Evolutionary conservation across 1,284 basidiomycete genomes (phyloP).

Genomic region (Marasmius fiardii): DNA sequence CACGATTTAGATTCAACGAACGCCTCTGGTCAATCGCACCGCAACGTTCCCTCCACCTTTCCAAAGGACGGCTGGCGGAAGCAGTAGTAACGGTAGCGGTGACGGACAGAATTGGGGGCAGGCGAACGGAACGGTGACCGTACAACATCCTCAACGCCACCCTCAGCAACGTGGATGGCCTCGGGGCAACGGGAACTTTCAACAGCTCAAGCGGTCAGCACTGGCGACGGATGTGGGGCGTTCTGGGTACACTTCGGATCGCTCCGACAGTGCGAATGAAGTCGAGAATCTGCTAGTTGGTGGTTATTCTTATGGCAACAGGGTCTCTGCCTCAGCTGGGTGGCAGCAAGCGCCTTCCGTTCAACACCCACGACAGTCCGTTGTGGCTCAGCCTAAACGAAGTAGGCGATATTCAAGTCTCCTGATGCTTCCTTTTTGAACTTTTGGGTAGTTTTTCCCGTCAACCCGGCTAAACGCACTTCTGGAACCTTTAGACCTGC

Average conservation of each 20-base stretch:
- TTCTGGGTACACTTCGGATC: slow-evolving; percentile 50
- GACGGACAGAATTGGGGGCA: slow-evolving; percentile 11
- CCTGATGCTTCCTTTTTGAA: not conserved
- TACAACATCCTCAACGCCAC: not conserved
- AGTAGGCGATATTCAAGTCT: slow-evolving; percentile 12
- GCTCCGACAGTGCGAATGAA: slow-evolving; percentile 64
- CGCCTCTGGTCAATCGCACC: slow-evolving; percentile 58
- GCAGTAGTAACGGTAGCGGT: not conserved
- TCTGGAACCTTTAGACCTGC: slow-evolving; percentile 16
- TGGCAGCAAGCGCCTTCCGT: slow-evolving; percentile 22
- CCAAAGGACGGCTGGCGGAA: not conserved
- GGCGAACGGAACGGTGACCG: slow-evolving; percentile 11
- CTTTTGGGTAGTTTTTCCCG: slow-evolving; percentile 11
- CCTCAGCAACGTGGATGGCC: not conserved
- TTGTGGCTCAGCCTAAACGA: slow-evolving; percentile 17
- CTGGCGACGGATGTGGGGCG: slow-evolving; percentile 46
- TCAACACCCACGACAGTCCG: slow-evolving; percentile 17
- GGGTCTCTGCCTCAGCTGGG: slow-evolving; percentile 19
- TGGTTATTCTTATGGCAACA: slow-evolving; percentile 16
- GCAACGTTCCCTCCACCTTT: slow-evolving; percentile 19
- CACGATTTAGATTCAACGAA: slow-evolving; percentile 62
- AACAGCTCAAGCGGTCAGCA: slow-evolving; percentile 28
- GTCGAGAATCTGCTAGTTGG: slow-evolving; percentile 57
- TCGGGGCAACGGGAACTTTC: not conserved
- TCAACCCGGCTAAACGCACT: slow-evolving; percentile 8